These are phyloP conservation scores for Globisporangium emineosum DNA, from an alignment of 352 stramenopile genomes.

Conservation along the genomic window DNA sequence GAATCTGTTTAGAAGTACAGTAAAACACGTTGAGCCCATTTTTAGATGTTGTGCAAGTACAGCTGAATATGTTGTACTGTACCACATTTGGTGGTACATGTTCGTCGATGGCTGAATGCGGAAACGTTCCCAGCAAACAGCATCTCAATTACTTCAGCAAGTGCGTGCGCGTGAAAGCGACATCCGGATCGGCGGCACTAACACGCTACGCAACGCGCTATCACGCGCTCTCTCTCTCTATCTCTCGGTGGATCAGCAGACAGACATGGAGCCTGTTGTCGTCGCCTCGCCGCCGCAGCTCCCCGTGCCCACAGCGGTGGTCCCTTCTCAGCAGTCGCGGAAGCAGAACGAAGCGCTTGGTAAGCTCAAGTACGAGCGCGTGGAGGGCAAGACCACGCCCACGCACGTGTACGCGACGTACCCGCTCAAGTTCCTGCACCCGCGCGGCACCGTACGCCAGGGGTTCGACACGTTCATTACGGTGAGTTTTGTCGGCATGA, in stretches of 20 bases:
- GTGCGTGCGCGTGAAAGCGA: neutral
- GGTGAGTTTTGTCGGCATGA: conserved; percentile 28
- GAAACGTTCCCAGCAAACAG: neutral
- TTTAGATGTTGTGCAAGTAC: neutral
- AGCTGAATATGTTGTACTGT: neutral
- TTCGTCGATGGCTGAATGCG: neutral
- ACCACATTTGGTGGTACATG: too few species aligned
- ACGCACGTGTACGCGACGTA: conserved; percentile 84
- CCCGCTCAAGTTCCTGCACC: conserved; percentile 86
- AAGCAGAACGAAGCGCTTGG: conserved; percentile 23
- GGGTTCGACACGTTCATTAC: conserved; percentile 72
- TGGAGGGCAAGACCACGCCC: conserved; percentile 50
- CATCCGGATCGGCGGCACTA: neutral
- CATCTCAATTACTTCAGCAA: neutral
- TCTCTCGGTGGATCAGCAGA: conserved; percentile 1
- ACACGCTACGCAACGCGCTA: neutral
- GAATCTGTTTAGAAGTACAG: neutral
- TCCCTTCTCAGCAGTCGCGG: conserved; percentile 3
- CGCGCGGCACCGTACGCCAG: conserved; percentile 54
- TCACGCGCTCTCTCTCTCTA: neutral
- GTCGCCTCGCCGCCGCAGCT: neutral
- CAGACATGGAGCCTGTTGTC: conserved; percentile 3
- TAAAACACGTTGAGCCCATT: neutral
- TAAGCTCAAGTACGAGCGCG: conserved; percentile 71
- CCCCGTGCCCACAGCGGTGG: neutral